Evolutionary conservation across 2,329 filamentous ascomycete species (phyloP).

Genomic region (Nothophoma quercina): DNA sequence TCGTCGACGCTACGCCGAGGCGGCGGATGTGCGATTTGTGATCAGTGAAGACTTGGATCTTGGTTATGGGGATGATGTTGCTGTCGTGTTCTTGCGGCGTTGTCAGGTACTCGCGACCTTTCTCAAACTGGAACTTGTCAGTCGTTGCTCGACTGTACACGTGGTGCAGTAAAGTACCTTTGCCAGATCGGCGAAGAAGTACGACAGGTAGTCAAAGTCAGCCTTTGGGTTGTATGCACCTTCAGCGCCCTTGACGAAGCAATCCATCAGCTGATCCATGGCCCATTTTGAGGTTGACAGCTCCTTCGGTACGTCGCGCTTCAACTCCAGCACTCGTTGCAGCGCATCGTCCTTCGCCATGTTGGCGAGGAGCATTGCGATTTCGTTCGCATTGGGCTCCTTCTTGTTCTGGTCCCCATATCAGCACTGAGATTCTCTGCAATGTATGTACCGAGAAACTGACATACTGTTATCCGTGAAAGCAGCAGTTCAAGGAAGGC

Average conservation of each 20-base stretch:
- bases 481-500: constrained; percentile 80
- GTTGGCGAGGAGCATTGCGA: constrained; percentile 94
- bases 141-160: background rate
- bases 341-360: constrained; percentile 81
- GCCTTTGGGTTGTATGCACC: constrained; percentile 84
- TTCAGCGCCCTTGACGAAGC: constrained; percentile 91
- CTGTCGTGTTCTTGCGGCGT: constrained; percentile 77
- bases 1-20: constrained; percentile 92
- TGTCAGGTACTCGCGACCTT: constrained; percentile 78
- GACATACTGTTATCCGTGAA: constrained; percentile 75
- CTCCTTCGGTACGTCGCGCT: constrained; percentile 72
- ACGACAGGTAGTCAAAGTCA: constrained; percentile 91
- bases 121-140: constrained; percentile 66
- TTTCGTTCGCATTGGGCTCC: constrained; percentile 82
- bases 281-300: constrained; percentile 76
- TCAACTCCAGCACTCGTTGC: constrained; percentile 71
- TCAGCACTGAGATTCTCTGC: constrained; percentile 11
- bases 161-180: constrained; percentile 54
- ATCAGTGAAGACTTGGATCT: constrained; percentile 93
- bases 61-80: constrained; percentile 83
- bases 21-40: constrained; percentile 83
- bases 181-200: constrained; percentile 91
- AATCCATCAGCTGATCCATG: constrained; percentile 91
- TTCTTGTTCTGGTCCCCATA: constrained; percentile 64
- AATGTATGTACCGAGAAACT: constrained; percentile 45